Base-by-base conservation (phyloP, 441 rosid genomes). In the Gossypium trilobum region DNA sequence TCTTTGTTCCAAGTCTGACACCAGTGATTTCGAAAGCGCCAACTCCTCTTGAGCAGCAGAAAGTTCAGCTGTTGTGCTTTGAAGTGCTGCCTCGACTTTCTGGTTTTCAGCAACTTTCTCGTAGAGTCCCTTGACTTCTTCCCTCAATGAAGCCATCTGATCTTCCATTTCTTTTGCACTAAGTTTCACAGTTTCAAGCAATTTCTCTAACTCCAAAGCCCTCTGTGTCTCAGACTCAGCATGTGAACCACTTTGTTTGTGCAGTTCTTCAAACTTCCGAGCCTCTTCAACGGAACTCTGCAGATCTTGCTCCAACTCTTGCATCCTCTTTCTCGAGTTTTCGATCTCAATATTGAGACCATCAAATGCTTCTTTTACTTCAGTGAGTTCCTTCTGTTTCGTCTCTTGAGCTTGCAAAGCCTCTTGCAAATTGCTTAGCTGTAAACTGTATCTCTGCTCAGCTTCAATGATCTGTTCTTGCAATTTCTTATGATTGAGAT, bases 181-280 rank as follows among this genome's bases (percentile, higher is more conserved):
- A 63, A 48, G 67, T 76, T 87, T 91, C 4, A 91, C 83, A 48
- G 74, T 84, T 71, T 88, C 85, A 78, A 91, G 91, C 77, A 88
- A 82, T 85, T 77, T 84, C 77, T 89, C 92, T 46, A 88, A 88
- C 79, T 91, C 97, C 85, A 68, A 74, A 48, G 96, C 98, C 76
- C 85, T 88, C 76, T 87, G 89, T 3, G 83, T 77, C 84, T 89
- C 91, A 67, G 92, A 87, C 78, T 91, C 95, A 13, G 93, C 96
- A 78, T 83, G 93, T 33, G 85, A 87, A 27, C 91, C 89, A 27
- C 91, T 91, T 83, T 91, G 73, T 74, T 82, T 86, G 80, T 91
- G 97, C 81, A 95, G 83, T 73, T 88, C 97, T 82, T 91, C 95
- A 61, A 86, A 92, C 79, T 83, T 92, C 81, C 71, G 85, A 39